Base-by-base conservation (phyloP, 2,329 filamentous ascomycete species). In the Alternaria sp. region DNA sequence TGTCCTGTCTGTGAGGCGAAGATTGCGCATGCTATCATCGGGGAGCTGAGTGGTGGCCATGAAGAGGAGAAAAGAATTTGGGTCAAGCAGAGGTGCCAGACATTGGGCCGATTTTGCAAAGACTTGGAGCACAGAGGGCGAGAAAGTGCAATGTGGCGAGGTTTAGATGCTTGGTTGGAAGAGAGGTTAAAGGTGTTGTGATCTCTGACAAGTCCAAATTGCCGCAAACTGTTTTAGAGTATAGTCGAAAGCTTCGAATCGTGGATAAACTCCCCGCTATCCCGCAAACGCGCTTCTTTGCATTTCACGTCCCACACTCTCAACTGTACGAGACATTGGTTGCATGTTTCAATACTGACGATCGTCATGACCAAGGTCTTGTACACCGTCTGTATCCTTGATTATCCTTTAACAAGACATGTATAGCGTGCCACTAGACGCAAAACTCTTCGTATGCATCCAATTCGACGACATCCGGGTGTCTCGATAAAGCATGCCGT, bases 1-100 rank as follows among this genome's bases (percentile, higher is more conserved):
- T 90, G 88, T 65, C 86, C 85, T 0, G 80, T 90, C 0, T 89
- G 88, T 65, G 71, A 86, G 57, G 79, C 79, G 7, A 90, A 90
- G 74, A 58, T 90, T 1, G 44, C 55, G 6, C 60, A 71, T 51
- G 69, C 70, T 8, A 54, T 74, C 32, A 52, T 43, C 70, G 77
- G 2, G 3, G 64, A 71, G 53, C 53, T 65, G 48, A 38, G 53
- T 28, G 54, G 44, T 68, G 75, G 59, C 72, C 73, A 18, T 40
- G 78, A 53, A 3, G 45, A 66, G 5, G 64, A 63, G 11, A 60
- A 51, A 30, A 43, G 36, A 18, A 27, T 38, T 2, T 75, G 68
- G 63, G 54, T 76, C 2, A 66, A 65, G 10, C 74, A 82, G 57
- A 78, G 82, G 40, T 83, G 83, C 68, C 54, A 65, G 34, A 78